phyloP scores from a whole-genome alignment of 2,329 filamentous ascomycete genomes.

The Aspergillus fijiensis region DNA sequence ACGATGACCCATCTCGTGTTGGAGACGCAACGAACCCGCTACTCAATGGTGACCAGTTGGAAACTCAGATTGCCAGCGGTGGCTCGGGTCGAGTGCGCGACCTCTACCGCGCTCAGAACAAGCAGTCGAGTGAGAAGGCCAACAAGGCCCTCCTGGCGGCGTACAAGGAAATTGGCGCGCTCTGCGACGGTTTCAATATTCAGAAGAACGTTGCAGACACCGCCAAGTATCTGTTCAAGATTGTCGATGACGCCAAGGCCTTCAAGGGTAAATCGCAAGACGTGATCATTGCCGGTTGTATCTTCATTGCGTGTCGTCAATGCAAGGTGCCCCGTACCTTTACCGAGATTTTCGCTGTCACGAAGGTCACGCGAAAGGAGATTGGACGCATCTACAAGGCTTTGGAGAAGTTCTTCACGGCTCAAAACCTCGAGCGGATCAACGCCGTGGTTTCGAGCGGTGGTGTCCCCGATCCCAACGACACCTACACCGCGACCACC shows the following conservation, averaged over 20 bases:
- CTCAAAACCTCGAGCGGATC: conserved; percentile 63
- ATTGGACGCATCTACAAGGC: conserved; percentile 94
- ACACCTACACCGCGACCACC: conserved; percentile 67
- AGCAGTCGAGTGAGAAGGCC: conserved; percentile 75
- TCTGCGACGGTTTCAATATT: conserved; percentile 82
- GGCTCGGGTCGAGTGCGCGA: conserved; percentile 71
- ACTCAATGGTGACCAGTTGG: conserved; percentile 83
- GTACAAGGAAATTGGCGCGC: conserved; percentile 81
- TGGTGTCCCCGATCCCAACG: conserved; percentile 51
- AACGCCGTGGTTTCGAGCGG: conserved; percentile 52
- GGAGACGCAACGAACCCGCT: conserved; percentile 90
- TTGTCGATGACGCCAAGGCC: conserved; percentile 85
- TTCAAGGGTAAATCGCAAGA: conserved; percentile 96
- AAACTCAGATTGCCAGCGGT: conserved; percentile 82
- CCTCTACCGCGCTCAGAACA: conserved; percentile 79
- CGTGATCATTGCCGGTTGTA: conserved; percentile 89
- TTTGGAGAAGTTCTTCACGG: conserved; percentile 82
- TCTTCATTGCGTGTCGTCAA: conserved; percentile 96
- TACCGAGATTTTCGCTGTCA: conserved; percentile 89
- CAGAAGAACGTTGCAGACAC: conserved; percentile 79
- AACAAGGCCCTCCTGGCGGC: conserved; percentile 79
- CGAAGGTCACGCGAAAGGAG: conserved; percentile 93
- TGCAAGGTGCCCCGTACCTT: conserved; percentile 85
- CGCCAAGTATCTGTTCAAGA: conserved; percentile 93
- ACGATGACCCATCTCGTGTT: conserved; percentile 96